A percentile compares a stretch with the other conserved stretches of the same genome.
These are phyloP conservation scores for Tricholoma saponaceum DNA, from an alignment of 768 basidiomycete species.

Conservation along the genomic window DNA sequence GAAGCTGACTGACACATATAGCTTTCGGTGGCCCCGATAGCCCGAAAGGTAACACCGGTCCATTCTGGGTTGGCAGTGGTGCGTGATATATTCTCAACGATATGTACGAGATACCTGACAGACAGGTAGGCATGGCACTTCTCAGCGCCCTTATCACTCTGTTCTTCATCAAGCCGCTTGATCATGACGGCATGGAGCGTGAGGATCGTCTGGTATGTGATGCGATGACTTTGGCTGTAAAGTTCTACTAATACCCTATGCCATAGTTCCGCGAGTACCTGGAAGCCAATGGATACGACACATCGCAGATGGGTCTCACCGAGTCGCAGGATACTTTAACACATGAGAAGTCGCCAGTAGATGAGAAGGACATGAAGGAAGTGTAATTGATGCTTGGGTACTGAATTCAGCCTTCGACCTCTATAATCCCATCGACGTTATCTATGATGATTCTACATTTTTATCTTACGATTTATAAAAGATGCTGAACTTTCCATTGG, in stretches of 20 bases:
- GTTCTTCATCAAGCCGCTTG: slow-evolving; percentile 70
- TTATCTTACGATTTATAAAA: neutral
- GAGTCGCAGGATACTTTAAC: slow-evolving; percentile 21
- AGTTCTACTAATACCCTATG: neutral
- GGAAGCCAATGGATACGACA: slow-evolving; percentile 75
- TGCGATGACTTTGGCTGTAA: neutral
- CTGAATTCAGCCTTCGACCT: neutral
- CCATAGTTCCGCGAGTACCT: slow-evolving; percentile 81
- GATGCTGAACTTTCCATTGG: neutral
- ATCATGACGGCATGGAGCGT: slow-evolving; percentile 71
- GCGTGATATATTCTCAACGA: slow-evolving; percentile 8
- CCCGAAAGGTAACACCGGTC: slow-evolving; percentile 69
- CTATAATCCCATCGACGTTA: neutral
- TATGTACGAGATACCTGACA: slow-evolving; percentile 3
- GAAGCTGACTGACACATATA: slow-evolving; percentile 16
- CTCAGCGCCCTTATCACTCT: slow-evolving; percentile 71
- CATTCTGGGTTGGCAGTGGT: slow-evolving; percentile 86
- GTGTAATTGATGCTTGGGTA: neutral
- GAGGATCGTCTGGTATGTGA: slow-evolving; percentile 65
- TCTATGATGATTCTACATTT: neutral
- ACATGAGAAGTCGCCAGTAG: slow-evolving; percentile 9
- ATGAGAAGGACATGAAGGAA: slow-evolving; percentile 14
- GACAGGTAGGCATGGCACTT: slow-evolving; percentile 55
- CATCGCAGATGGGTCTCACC: slow-evolving; percentile 61
- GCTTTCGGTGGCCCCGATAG: slow-evolving; percentile 58